phyloP scores from a whole-genome alignment of 106 monocot genomes.

The Apostasia ramifera region DNA sequence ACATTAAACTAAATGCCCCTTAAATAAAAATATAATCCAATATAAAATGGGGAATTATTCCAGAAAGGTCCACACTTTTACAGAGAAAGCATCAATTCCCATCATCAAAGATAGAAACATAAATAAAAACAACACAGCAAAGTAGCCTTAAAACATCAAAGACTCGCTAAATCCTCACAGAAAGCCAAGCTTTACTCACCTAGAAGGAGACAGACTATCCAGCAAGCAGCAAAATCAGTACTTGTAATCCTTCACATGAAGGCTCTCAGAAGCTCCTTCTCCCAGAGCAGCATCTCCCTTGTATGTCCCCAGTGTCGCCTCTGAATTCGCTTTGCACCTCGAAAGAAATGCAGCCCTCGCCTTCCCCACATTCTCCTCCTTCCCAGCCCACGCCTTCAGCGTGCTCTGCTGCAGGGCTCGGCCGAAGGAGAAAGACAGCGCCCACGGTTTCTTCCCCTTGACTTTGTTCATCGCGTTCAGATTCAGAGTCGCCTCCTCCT shows the following conservation, averaged over 20 bases:
- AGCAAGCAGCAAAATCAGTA: slow-evolving; percentile 12
- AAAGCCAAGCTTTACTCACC: no score
- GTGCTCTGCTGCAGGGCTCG: slow-evolving; percentile 27
- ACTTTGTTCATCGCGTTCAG: slow-evolving; percentile 32
- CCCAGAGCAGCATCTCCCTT: slow-evolving; percentile 28
- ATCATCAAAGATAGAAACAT: no score
- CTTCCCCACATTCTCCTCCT: slow-evolving; percentile 28
- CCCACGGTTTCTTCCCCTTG: slow-evolving; percentile 35
- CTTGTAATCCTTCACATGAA: slow-evolving; percentile 42
- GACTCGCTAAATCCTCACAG: no score
- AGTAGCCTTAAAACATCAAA: no score
- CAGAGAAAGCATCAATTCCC: no score
- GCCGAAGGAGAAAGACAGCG: slow-evolving; percentile 32
- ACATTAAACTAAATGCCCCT: no score
- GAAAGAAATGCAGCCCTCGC: slow-evolving; percentile 24
- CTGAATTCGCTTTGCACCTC: slow-evolving; percentile 35
- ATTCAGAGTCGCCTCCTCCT: slow-evolving; percentile 37
- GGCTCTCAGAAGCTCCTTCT: slow-evolving; percentile 31
- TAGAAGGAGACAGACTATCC: no score
- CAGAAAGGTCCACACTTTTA: no score
- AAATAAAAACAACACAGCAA: no score
- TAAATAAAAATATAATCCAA: no score
- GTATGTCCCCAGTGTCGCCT: slow-evolving; percentile 37
- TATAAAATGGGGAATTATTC: no score
- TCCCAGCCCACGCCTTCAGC: slow-evolving; percentile 28